A percentile compares a stretch with the other conserved stretches of the same genome.
These are phyloP conservation scores for Cadophora luteo-olivacea DNA, from an alignment of 2,329 filamentous ascomycete genomes.

Conservation along the genomic window DNA sequence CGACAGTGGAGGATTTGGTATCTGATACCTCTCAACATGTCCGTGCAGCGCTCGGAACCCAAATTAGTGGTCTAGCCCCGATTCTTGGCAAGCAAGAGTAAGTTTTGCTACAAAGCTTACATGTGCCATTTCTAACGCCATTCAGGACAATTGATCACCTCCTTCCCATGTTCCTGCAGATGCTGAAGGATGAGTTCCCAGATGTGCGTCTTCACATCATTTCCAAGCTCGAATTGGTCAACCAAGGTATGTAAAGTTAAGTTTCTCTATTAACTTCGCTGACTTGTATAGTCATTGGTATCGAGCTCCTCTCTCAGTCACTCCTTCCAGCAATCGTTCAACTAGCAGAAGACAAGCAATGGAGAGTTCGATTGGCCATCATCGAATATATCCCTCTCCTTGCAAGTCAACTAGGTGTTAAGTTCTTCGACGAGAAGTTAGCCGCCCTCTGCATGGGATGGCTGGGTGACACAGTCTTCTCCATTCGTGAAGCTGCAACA, in stretches of 20 bases:
- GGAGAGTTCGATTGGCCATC: conserved; percentile 95
- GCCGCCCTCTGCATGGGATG: conserved; percentile 97
- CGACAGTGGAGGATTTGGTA: conserved; percentile 92
- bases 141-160: conserved; percentile 91
- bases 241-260: conserved; percentile 71
- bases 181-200: conserved; percentile 99
- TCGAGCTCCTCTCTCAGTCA: conserved; percentile 94
- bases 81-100: conserved; percentile 98
- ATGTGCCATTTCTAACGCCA: conserved; percentile 28
- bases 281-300: conserved; percentile 79
- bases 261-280: conserved; percentile 24
- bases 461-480: conserved; percentile 98
- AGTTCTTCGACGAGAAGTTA: conserved; percentile 98
- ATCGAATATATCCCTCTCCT: conserved; percentile 99
- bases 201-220: conserved; percentile 99
- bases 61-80: conserved; percentile 95
- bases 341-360: conserved; percentile 98
- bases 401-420: conserved; percentile 91
- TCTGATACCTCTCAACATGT: conserved; percentile 97
- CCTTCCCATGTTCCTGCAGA: conserved; percentile 97
- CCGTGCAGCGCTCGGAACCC: conserved; percentile 90
- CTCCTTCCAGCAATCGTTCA: conserved; percentile 97
- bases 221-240: conserved; percentile 98
- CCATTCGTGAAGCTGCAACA: conserved; percentile 95
- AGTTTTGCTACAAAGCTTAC: not conserved